Conservation (phyloP, 352 stramenopile genomes). For the Phytophthora tentaculata region DNA sequence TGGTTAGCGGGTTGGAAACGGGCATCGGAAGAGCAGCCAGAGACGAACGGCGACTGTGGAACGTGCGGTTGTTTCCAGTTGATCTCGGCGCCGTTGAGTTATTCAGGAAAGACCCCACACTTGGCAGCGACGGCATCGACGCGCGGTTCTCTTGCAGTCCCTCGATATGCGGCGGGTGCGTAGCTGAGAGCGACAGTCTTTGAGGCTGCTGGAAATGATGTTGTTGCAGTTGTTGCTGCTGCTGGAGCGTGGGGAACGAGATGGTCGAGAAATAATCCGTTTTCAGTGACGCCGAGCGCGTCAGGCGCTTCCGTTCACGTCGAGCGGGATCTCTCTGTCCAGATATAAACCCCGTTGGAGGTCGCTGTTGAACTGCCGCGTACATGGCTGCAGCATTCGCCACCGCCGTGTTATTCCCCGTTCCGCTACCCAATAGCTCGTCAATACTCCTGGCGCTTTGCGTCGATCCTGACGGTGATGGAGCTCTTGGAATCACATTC, state of each 20-base stretch:
- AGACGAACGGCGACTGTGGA: conserved; percentile 54
- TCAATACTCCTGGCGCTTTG: conserved; percentile 54
- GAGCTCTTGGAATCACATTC: conserved; percentile 14
- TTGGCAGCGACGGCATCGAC: conserved; percentile 43
- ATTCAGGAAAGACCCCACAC: conserved; percentile 45
- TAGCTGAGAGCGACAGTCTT: conserved; percentile 40
- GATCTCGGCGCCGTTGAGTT: conserved; percentile 20
- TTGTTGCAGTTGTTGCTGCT: conserved; percentile 41
- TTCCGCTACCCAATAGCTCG: conserved; percentile 40
- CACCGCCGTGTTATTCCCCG: conserved; percentile 12
- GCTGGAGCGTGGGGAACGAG: conserved; percentile 43
- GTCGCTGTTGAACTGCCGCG: conserved; percentile 25
- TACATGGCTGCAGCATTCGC: conserved; percentile 32
- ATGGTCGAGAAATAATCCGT: conserved; percentile 74
- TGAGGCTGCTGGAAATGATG: conserved; percentile 24
- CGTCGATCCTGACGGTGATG: conserved; percentile 7
- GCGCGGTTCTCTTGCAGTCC: conserved; percentile 36
- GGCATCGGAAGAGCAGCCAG: conserved; percentile 61
- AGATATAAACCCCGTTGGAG: conserved; percentile 35
- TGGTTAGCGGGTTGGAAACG: conserved; percentile 30
- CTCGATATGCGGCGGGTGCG: conserved; percentile 42
- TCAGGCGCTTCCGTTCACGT: conserved; percentile 73
- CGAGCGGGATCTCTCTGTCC: conserved; percentile 48
- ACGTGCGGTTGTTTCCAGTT: conserved; percentile 30
- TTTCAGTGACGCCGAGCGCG: conserved; percentile 75